These are phyloP conservation scores for Epichloe uncinata DNA, from an alignment of 2,329 filamentous ascomycete species.

Conservation along the genomic window DNA sequence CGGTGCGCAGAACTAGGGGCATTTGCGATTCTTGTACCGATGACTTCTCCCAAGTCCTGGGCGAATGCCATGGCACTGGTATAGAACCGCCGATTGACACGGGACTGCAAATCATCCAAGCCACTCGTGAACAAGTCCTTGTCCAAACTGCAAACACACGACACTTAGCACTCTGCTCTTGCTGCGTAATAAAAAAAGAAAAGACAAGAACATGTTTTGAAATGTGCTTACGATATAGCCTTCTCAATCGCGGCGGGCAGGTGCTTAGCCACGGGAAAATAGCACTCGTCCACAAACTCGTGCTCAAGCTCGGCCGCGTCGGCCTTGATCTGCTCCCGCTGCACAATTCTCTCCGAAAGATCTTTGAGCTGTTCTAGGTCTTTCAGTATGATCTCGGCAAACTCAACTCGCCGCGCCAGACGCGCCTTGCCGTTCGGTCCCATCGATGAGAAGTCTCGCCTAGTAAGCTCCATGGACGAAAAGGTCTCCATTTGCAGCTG, in stretches of 20 bases:
- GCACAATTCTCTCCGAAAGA: constrained; percentile 57
- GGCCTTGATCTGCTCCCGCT: constrained; percentile 66
- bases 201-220: background rate
- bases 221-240: constrained; percentile 55
- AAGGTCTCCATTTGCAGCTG: constrained; percentile 95
- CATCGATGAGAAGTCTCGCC: constrained; percentile 92
- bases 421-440: constrained; percentile 69
- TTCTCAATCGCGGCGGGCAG: constrained; percentile 68
- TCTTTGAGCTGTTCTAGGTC: constrained; percentile 67
- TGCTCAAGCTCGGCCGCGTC: constrained; percentile 63
- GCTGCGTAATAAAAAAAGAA: background rate
- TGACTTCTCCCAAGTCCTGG: constrained; percentile 40
- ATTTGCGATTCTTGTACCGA: constrained; percentile 37
- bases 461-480: constrained; percentile 91
- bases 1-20: background rate
- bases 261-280: constrained; percentile 74
- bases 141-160: constrained; percentile 39
- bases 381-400: constrained; percentile 59
- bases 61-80: constrained; percentile 44
- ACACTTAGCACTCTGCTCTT: constrained; percentile 19
- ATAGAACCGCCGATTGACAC: constrained; percentile 43
- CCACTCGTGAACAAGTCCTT: constrained; percentile 45
- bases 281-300: constrained; percentile 74
- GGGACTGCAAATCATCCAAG: constrained; percentile 35
- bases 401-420: constrained; percentile 72